Percentiles rank a stretch among this genome's conserved stretches.
Evolutionary conservation across 768 basidiomycete species (phyloP).

Genomic region (Lepiota venenata): DNA sequence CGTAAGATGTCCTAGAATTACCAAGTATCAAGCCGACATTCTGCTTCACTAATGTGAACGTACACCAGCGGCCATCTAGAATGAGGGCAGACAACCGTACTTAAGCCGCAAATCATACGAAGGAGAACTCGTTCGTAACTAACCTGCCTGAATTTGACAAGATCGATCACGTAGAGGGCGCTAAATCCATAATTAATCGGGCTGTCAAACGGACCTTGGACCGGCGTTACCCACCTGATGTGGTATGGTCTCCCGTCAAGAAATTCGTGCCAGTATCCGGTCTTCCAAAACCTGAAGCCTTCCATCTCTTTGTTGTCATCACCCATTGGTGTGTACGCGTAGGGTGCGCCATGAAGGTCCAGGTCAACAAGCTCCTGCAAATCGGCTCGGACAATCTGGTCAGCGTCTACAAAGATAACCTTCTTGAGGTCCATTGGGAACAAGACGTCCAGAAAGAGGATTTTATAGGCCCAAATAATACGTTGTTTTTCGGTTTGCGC

Average conservation of each 20-base stretch:
- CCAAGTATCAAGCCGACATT: background rate
- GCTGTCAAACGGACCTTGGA: background rate
- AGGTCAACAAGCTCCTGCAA: slow-evolving; percentile 92
- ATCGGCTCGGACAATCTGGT: slow-evolving; percentile 97
- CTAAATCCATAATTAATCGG: slow-evolving; percentile 35
- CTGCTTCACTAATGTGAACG: slow-evolving; percentile 11
- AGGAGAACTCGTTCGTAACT: no score
- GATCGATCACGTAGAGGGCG: slow-evolving; percentile 93
- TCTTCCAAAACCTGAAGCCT: slow-evolving; percentile 99
- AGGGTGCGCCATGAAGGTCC: slow-evolving; percentile 90
- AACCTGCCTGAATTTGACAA: slow-evolving; percentile 91
- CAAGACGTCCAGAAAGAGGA: slow-evolving; percentile 96
- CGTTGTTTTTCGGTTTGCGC: slow-evolving; percentile 97
- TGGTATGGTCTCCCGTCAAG: slow-evolving; percentile 86
- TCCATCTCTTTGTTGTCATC: slow-evolving; percentile 94
- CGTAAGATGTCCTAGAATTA: slow-evolving; percentile 72
- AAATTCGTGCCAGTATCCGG: slow-evolving; percentile 92
- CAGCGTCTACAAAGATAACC: slow-evolving; percentile 98
- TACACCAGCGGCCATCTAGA: slow-evolving; percentile 52
- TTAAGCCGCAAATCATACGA: slow-evolving; percentile 13
- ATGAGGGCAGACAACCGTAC: background rate
- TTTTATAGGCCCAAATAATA: slow-evolving; percentile 99
- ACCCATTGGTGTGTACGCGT: slow-evolving; percentile 97
- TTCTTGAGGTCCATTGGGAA: slow-evolving; percentile 99
- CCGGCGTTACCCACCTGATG: slow-evolving; percentile 64